phyloP scores from a whole-genome alignment of 2,329 filamentous ascomycete genomes.

The Sporothrix mexicana region DNA sequence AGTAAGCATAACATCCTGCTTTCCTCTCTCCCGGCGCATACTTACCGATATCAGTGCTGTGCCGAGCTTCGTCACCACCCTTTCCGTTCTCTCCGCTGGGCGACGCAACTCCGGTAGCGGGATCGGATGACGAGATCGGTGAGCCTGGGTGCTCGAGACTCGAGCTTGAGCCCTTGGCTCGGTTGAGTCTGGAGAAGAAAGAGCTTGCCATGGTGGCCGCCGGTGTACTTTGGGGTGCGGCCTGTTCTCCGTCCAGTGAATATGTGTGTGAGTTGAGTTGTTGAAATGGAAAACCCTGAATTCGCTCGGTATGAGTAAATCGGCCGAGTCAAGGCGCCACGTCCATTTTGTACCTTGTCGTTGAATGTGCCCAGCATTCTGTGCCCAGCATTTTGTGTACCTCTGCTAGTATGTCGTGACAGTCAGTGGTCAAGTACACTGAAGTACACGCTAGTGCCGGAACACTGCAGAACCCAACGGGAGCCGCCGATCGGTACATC shows the following conservation, averaged over 20 bases:
- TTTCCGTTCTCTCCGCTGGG: neutral
- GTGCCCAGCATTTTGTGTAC: neutral
- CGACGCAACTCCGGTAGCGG: neutral
- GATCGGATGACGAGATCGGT: neutral
- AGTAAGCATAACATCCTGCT: neutral
- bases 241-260: too few species aligned
- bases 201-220: neutral
- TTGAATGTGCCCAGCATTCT: too few species aligned
- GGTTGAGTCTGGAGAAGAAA: neutral
- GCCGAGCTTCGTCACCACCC: neutral
- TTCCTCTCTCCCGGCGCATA: neutral
- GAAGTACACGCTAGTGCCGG: neutral
- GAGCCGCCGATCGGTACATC: constrained; percentile 13
- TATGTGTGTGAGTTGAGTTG: neutral
- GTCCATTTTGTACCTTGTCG: neutral
- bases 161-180: neutral
- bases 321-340: neutral
- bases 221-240: neutral
- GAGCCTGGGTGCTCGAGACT: neutral
- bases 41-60: constrained; percentile 10
- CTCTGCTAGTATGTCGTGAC: neutral
- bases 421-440: too few species aligned
- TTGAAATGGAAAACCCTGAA: neutral
- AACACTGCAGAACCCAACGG: neutral
- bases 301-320: neutral